Evolutionary conservation across 164 flowering plant species (phyloP).

Genomic region (Macadamia integrifolia): DNA sequence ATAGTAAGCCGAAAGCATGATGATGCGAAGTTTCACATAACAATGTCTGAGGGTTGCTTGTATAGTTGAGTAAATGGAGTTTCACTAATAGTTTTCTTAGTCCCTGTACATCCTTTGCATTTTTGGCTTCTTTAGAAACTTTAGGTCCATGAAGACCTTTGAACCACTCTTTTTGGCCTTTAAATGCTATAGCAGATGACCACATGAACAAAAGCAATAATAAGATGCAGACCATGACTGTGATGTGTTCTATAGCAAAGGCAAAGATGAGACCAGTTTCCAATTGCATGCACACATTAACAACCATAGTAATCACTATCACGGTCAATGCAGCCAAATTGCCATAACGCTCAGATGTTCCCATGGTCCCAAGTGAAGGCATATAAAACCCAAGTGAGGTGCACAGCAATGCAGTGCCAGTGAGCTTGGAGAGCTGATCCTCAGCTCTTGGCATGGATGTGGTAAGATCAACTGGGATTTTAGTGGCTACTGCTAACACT

Average conservation of each 20-base stretch:
- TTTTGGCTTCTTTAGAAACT: not conserved
- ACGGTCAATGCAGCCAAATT: conserved; percentile 12
- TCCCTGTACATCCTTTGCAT: not conserved
- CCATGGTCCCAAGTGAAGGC: conserved; percentile 5
- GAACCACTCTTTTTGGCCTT: no score
- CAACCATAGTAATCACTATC: conserved; percentile 9
- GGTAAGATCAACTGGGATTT: conserved; percentile 14
- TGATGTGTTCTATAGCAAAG: not conserved
- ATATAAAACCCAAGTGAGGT: conserved; percentile 3
- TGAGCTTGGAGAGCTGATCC: conserved; percentile 16
- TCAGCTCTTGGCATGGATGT: conserved; percentile 4
- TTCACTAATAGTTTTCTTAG: not conserved
- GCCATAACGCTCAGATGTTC: not conserved
- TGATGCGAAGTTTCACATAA: not conserved
- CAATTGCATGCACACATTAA: conserved; percentile 14
- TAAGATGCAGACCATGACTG: not conserved
- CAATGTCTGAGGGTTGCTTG: not conserved
- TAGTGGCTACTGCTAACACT: conserved; percentile 11
- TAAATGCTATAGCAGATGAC: not conserved
- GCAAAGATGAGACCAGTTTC: conserved; percentile 6
- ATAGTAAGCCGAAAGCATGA: not conserved
- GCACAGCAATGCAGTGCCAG: conserved; percentile 10
- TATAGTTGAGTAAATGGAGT: not conserved
- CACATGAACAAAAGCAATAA: conserved; percentile 2
- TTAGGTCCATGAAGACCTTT: not conserved